These are phyloP conservation scores for Scedosporium boydii DNA, from an alignment of 2,329 filamentous ascomycete species.

Conservation along the genomic window DNA sequence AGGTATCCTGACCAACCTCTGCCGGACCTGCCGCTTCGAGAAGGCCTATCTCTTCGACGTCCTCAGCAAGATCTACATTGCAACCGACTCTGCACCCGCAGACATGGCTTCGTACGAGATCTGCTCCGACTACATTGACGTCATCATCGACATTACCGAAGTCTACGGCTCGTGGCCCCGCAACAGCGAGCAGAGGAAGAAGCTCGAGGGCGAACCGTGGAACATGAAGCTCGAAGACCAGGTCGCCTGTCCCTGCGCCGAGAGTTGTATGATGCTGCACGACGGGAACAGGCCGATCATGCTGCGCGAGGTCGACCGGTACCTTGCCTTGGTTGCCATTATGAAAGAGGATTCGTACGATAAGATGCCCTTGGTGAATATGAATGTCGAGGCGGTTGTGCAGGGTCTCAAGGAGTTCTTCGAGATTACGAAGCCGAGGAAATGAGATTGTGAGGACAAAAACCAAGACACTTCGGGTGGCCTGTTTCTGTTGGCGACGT, in stretches of 20 bases:
- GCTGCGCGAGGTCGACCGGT: constrained; percentile 61
- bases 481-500: neutral
- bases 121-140: constrained; percentile 96
- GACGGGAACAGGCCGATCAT: constrained; percentile 56
- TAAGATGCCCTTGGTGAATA: constrained; percentile 75
- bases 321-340: constrained; percentile 73
- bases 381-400: constrained; percentile 77
- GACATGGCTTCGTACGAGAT: constrained; percentile 97
- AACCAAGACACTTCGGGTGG: neutral
- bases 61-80: constrained; percentile 96
- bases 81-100: constrained; percentile 84
- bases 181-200: constrained; percentile 41
- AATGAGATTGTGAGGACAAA: constrained; percentile 14
- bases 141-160: constrained; percentile 94
- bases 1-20: constrained; percentile 86
- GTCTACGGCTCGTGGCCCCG: constrained; percentile 74
- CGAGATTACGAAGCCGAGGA: constrained; percentile 54
- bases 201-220: constrained; percentile 51
- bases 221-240: constrained; percentile 52
- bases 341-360: constrained; percentile 81
- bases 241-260: constrained; percentile 54
- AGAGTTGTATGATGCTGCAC: constrained; percentile 59
- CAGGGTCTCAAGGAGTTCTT: constrained; percentile 74
- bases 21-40: constrained; percentile 88
- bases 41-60: constrained; percentile 98